Conservation (phyloP, 2,329 filamentous ascomycete species). For the Nigrospora sphaerica region DNA sequence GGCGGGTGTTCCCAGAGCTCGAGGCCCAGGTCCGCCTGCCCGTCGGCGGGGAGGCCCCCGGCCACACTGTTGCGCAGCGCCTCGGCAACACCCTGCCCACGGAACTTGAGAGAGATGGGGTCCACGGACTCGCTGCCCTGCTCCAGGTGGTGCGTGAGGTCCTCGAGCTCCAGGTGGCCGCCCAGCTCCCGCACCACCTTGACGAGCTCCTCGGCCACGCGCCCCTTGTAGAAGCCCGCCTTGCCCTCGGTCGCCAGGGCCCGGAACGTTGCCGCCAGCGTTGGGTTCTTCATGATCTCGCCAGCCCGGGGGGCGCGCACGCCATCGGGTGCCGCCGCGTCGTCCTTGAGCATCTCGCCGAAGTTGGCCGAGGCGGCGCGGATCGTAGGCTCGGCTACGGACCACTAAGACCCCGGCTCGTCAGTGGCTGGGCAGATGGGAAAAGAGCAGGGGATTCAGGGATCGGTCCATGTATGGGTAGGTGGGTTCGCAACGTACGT, state of each 20-base stretch:
- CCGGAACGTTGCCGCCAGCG: conserved; percentile 74
- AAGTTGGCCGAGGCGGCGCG: conserved; percentile 76
- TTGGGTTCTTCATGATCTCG: conserved; percentile 83
- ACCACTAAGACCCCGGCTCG: conserved; percentile 53
- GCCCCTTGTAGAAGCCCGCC: conserved; percentile 82
- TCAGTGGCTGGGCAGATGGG: too few species aligned
- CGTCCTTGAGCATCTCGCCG: conserved; percentile 78
- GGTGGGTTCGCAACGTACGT: conserved; percentile 41
- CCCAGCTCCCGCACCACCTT: conserved; percentile 71
- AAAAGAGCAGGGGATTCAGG: too few species aligned
- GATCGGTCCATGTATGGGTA: too few species aligned
- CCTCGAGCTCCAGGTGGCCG: conserved; percentile 70
- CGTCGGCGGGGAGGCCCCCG: conserved; percentile 29
- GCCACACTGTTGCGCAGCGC: conserved; percentile 14
- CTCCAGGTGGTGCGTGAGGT: conserved; percentile 68
- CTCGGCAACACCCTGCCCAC: conserved; percentile 46
- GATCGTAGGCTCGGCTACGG: conserved; percentile 53
- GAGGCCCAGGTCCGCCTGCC: conserved; percentile 43
- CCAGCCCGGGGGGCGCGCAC: conserved; percentile 69
- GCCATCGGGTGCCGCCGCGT: conserved; percentile 59
- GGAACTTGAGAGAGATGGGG: conserved; percentile 76
- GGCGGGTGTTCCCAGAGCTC: conserved; percentile 96
- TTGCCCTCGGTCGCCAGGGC: conserved; percentile 74
- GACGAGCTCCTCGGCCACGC: conserved; percentile 73
- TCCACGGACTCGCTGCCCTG: conserved; percentile 69